phyloP scores from a whole-genome alignment of 495 filamentous ascomycete species.

The Penicillium diatomitis region DNA sequence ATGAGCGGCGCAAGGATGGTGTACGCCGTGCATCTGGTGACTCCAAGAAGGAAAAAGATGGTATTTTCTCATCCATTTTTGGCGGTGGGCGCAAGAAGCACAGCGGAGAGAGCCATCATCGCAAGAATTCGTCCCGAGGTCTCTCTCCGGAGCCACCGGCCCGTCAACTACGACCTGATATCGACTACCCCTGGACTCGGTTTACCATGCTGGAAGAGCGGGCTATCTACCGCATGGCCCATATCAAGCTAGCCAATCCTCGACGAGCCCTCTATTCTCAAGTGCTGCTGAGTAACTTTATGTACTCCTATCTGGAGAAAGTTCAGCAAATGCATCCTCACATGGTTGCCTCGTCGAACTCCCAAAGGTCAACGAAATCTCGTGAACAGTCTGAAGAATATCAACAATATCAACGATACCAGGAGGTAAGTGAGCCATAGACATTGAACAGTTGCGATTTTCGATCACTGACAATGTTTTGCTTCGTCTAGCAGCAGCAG shows the following conservation, averaged over 20 bases:
- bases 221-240: constrained; percentile 96
- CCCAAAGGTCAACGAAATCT: constrained; percentile 52
- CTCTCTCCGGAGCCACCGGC: constrained; percentile 74
- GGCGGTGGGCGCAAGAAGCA: constrained; percentile 78
- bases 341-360: constrained; percentile 54
- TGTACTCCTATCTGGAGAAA: constrained; percentile 98
- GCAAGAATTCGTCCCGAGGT: constrained; percentile 67
- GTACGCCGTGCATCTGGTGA: constrained; percentile 61
- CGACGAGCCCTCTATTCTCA: constrained; percentile 87
- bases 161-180: constrained; percentile 64
- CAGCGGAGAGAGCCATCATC: constrained; percentile 47
- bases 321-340: constrained; percentile 98
- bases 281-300: constrained; percentile 97
- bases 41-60: constrained; percentile 81
- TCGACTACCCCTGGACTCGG: constrained; percentile 92
- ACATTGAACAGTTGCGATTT: background rate
- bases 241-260: constrained; percentile 97
- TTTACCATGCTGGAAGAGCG: constrained; percentile 94
- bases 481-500: constrained; percentile 16
- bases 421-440: constrained; percentile 43
- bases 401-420: constrained; percentile 53
- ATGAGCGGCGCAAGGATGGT: constrained; percentile 78
- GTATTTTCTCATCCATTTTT: constrained; percentile 83
- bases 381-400: constrained; percentile 60
- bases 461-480: constrained; percentile 4